Percentiles rank a stretch among this genome's conserved stretches.
Conservation (phyloP, 2,329 filamentous ascomycete species). For the Fusarium newnesense region DNA sequence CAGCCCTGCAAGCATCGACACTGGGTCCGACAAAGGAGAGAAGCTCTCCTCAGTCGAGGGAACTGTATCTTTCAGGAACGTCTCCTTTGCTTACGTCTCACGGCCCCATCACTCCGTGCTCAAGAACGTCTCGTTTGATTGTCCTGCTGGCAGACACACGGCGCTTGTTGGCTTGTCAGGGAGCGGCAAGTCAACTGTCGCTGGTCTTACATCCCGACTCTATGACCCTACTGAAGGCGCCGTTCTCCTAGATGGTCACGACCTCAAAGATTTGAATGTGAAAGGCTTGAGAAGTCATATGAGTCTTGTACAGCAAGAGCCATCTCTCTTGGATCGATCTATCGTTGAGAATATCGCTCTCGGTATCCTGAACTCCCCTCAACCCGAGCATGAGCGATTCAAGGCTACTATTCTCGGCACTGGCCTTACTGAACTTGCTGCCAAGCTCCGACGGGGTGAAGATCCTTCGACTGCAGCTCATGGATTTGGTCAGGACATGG, state of each 20-base stretch:
- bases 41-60: conserved; percentile 58
- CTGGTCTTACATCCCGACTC: conserved; percentile 64
- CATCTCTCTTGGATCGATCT: conserved; percentile 57
- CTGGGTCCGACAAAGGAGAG: conserved; percentile 49
- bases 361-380: conserved; percentile 57
- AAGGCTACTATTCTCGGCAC: conserved; percentile 59
- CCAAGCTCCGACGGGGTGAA: conserved; percentile 61
- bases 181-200: conserved; percentile 67
- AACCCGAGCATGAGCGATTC: conserved; percentile 53
- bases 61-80: conserved; percentile 49
- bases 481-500: conserved; percentile 54
- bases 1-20: conserved; percentile 58
- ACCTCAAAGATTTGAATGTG: conserved; percentile 61
- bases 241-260: conserved; percentile 59
- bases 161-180: conserved; percentile 69
- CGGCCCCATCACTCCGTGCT: conserved; percentile 56
- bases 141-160: conserved; percentile 61
- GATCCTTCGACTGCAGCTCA: conserved; percentile 58
- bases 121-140: conserved; percentile 57
- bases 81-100: conserved; percentile 58
- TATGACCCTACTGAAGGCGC: conserved; percentile 65
- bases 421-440: conserved; percentile 60
- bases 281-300: conserved; percentile 54
- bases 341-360: conserved; percentile 63
- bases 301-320: conserved; percentile 59